Percentiles rank a stretch among this genome's conserved stretches.
Conservation (phyloP, 192 early-diverging fungal genomes). For the Paraglomus brasilianum region DNA sequence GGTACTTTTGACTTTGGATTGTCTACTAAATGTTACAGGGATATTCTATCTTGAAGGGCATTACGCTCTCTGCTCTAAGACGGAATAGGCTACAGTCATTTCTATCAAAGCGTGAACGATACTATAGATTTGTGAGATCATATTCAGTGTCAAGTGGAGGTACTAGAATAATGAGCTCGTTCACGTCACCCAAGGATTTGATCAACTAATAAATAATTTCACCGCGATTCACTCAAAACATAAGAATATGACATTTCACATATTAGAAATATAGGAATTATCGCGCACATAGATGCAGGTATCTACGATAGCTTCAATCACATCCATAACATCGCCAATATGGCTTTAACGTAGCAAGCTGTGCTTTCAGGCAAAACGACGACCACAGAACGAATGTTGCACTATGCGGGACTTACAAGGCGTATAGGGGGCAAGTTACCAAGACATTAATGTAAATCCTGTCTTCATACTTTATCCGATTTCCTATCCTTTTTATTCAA, state of each 20-base stretch:
- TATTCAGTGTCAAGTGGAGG: too few relatives aligned
- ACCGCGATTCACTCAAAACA: constrained; percentile 1
- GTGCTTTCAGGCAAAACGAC: constrained; percentile 73
- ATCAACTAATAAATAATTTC: too few relatives aligned
- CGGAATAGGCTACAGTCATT: too few relatives aligned
- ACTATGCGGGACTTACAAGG: constrained; percentile 89
- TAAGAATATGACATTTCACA: constrained; percentile 45
- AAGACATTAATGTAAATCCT: not conserved
- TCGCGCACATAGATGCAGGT: constrained; percentile 97
- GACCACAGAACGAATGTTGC: constrained; percentile 96
- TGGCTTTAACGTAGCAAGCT: not conserved
- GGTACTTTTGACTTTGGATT: too few relatives aligned
- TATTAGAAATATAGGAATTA: constrained; percentile 87
- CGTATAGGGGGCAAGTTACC: constrained; percentile 71
- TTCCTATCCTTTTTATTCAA: not conserved
- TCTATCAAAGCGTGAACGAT: too few relatives aligned
- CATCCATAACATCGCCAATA: not conserved
- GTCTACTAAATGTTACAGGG: too few relatives aligned
- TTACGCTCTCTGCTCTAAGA: too few relatives aligned
- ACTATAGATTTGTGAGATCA: too few relatives aligned
- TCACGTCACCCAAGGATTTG: too few relatives aligned
- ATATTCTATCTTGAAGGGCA: too few relatives aligned
- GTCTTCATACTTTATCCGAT: not conserved
- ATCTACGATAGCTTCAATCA: not conserved
- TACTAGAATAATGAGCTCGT: too few relatives aligned